Evolutionary conservation across 306 rosid species (phyloP).

Genomic region (Leucaena leucocephala): DNA sequence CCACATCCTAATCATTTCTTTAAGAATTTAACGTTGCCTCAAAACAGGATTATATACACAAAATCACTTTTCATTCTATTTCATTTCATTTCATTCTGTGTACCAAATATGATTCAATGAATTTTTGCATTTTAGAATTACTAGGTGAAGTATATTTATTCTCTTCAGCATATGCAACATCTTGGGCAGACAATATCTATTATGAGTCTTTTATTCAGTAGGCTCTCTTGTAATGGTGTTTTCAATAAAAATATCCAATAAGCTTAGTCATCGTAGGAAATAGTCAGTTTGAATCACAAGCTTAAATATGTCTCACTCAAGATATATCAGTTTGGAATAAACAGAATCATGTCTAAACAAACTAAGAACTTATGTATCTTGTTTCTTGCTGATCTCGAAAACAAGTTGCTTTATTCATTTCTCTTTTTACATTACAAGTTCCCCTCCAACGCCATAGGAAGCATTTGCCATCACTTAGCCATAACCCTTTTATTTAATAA

Average conservation of each 20-base stretch:
- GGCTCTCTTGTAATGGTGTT: background rate
- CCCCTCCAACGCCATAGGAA: background rate
- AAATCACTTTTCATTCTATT: background rate
- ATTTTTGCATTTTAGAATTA: background rate
- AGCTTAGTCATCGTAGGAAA: background rate
- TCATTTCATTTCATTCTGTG: background rate
- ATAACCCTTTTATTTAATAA: background rate
- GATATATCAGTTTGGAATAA: background rate
- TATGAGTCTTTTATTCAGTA: background rate
- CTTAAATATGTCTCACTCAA: background rate
- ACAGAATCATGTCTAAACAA: background rate
- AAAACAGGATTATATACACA: conserved; percentile 21
- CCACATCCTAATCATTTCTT: conserved; percentile 23
- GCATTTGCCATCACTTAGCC: background rate
- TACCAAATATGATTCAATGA: background rate
- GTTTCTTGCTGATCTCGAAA: background rate
- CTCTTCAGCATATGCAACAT: background rate
- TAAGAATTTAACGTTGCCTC: conserved; percentile 19
- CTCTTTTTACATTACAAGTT: background rate
- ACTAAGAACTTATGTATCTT: background rate
- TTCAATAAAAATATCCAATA: background rate
- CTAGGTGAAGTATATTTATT: background rate
- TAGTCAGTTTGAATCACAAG: background rate
- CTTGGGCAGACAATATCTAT: background rate
- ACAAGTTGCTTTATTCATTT: conserved; percentile 17